Evolutionary conservation across 2,329 filamentous ascomycete genomes (phyloP).

Genomic region (Exophiala xenobiotica): DNA sequence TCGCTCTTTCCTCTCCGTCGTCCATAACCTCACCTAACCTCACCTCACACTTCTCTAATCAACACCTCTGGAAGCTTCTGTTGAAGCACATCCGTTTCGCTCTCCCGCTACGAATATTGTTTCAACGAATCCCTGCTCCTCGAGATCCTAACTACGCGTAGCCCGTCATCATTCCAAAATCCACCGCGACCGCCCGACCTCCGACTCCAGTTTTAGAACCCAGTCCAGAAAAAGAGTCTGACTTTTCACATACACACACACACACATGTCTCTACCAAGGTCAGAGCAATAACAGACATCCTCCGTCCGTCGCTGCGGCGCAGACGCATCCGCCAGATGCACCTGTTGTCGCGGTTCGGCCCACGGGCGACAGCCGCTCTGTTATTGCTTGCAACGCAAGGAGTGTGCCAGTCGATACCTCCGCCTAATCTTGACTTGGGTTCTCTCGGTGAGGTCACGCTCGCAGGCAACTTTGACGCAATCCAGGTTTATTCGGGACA

Average conservation of each 20-base stretch:
- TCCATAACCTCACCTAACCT: slow-evolving; percentile 6
- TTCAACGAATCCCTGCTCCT: slow-evolving; percentile 23
- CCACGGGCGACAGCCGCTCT: slow-evolving; percentile 16
- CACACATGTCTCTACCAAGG: slow-evolving; percentile 25
- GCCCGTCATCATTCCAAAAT: slow-evolving; percentile 15
- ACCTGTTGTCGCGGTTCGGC: slow-evolving; percentile 27
- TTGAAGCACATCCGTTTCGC: slow-evolving; percentile 8
- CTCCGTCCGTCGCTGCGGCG: slow-evolving; percentile 25
- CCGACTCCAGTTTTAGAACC: slow-evolving; percentile 19
- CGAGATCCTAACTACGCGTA: slow-evolving; percentile 7
- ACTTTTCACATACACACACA: background rate
- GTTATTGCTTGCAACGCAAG: slow-evolving; percentile 21
- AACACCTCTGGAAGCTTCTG: background rate
- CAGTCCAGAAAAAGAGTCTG: background rate
- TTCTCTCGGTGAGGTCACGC: slow-evolving; percentile 75
- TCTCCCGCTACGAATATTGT: slow-evolving; percentile 11
- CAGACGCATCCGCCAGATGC: slow-evolving; percentile 26
- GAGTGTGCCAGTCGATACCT: slow-evolving; percentile 49
- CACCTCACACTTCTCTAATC: background rate
- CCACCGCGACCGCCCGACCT: slow-evolving; percentile 8
- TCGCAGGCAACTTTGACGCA: slow-evolving; percentile 86
- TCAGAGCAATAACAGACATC: slow-evolving; percentile 19
- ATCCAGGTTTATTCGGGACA: slow-evolving; percentile 91
- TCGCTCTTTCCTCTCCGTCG: slow-evolving; percentile 31
- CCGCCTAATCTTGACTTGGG: slow-evolving; percentile 74